phyloP scores from a whole-genome alignment of 2,329 filamentous ascomycete species.

The Emmonsia crescens region DNA sequence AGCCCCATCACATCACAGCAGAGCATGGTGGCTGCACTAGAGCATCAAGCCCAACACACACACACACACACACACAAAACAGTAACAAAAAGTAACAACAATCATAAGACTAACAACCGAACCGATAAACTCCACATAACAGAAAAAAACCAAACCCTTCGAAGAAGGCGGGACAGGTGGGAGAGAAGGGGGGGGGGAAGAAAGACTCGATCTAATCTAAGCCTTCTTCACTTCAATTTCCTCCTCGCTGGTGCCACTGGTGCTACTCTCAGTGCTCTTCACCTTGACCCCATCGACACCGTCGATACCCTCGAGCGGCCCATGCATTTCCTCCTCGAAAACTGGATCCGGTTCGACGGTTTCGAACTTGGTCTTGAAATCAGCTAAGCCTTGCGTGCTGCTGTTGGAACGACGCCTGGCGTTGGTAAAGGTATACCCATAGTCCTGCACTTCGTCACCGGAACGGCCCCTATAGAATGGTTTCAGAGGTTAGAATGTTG shows the following conservation, averaged over 20 bases:
- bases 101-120: background rate
- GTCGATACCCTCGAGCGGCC: slow-evolving; percentile 46
- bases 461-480: slow-evolving; percentile 57
- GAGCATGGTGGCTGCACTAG: background rate
- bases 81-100: background rate
- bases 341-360: slow-evolving; percentile 78
- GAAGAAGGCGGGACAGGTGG: background rate
- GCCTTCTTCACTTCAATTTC: slow-evolving; percentile 4
- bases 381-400: slow-evolving; percentile 59
- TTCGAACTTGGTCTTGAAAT: slow-evolving; percentile 97
- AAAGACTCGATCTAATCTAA: background rate
- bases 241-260: slow-evolving; percentile 4
- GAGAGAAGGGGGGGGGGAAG: background rate
- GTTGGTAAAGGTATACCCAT: slow-evolving; percentile 73
- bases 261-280: slow-evolving; percentile 5
- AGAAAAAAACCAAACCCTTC: background rate
- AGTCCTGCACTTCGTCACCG: slow-evolving; percentile 76
- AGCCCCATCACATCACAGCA: background rate
- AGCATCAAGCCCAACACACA: background rate
- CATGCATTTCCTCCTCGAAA: slow-evolving; percentile 79
- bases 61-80: no score
- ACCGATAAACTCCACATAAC: background rate
- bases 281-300: slow-evolving; percentile 28
- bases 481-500: background rate
- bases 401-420: slow-evolving; percentile 88